These are phyloP conservation scores for Flaveria floridana DNA, from an alignment of 140 eudicot species.

Conservation along the genomic window DNA sequence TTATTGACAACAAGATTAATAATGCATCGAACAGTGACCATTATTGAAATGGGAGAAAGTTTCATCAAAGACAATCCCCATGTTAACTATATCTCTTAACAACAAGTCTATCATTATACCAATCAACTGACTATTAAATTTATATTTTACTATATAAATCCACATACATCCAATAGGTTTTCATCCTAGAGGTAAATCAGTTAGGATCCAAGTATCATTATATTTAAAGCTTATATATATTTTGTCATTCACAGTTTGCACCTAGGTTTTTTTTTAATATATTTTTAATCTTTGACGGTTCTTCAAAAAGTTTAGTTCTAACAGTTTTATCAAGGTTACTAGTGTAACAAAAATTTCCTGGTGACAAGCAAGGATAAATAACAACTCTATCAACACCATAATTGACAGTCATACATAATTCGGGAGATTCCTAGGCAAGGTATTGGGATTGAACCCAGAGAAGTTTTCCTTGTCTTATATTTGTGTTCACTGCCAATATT, in stretches of 20 bases:
- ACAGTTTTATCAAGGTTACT: neutral
- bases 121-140: no score
- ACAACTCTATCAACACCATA: neutral
- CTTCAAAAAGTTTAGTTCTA: no score
- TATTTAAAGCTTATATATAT: neutral
- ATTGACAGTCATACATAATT: neutral
- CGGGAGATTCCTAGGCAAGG: neutral
- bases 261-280: neutral
- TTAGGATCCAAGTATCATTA: neutral
- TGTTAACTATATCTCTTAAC: neutral
- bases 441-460: neutral
- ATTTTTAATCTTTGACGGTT: neutral
- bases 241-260: neutral
- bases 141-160: no score
- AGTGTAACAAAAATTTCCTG: neutral
- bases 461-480: neutral
- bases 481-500: neutral
- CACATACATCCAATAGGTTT: neutral
- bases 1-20: neutral
- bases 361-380: neutral
- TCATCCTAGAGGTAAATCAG: neutral
- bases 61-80: neutral
- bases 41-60: constrained; percentile 10
- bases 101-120: no score
- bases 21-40: neutral